phyloP scores from a whole-genome alignment of 352 stramenopile species.

The Salisapilia sapeloensis region DNA sequence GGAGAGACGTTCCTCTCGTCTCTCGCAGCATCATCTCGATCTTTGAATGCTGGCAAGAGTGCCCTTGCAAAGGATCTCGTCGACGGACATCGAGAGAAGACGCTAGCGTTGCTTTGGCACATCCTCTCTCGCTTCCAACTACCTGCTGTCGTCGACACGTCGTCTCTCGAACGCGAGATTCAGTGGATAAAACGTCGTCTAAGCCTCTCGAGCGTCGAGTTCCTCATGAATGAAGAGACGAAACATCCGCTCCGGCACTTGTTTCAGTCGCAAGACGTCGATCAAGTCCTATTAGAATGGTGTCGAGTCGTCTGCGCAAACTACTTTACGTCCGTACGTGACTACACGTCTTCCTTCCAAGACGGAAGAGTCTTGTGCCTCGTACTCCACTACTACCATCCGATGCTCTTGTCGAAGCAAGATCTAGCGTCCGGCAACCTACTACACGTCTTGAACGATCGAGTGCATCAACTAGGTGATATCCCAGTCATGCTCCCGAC shows the following conservation, averaged over 20 bases:
- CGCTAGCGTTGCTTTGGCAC: conserved; percentile 89
- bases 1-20: too few species aligned
- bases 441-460: conserved; percentile 56
- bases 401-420: conserved; percentile 71
- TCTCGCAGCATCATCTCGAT: too few species aligned
- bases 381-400: conserved; percentile 93
- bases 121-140: conserved; percentile 87
- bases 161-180: conserved; percentile 69
- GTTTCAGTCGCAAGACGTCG: conserved; percentile 25
- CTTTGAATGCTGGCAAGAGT: too few species aligned
- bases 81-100: conserved; percentile 88
- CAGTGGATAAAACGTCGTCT: conserved; percentile 39
- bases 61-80: conserved; percentile 88
- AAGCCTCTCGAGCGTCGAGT: conserved; percentile 45
- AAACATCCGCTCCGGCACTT: conserved; percentile 23
- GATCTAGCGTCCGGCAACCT: conserved; percentile 24
- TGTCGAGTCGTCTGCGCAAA: conserved; percentile 84
- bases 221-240: conserved; percentile 28
- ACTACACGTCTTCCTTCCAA: conserved; percentile 89
- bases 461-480: conserved; percentile 83
- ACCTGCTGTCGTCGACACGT: conserved; percentile 60
- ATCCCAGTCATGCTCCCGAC: conserved; percentile 83
- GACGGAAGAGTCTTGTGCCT: conserved; percentile 87
- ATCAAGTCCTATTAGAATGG: conserved; percentile 81
- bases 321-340: conserved; percentile 69